Evolutionary conservation across 768 basidiomycete species (phyloP).

Genomic region (Kwoniella dendrophila): DNA sequence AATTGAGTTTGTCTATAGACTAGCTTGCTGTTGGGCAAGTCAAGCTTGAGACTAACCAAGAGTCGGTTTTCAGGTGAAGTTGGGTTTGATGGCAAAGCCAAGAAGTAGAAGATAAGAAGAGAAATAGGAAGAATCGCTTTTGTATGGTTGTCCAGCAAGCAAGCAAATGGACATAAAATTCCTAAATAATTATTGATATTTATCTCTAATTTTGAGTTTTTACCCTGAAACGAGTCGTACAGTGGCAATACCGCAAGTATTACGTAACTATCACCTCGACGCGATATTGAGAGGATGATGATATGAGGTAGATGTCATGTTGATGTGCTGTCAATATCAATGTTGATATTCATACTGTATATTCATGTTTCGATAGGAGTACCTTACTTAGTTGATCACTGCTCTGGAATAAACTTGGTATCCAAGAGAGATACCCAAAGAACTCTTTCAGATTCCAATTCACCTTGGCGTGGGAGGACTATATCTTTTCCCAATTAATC

Average conservation of each 20-base stretch:
- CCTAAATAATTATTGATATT: background rate
- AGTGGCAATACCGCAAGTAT: background rate
- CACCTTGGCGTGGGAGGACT: background rate
- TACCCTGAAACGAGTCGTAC: background rate
- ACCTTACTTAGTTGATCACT: too few species aligned
- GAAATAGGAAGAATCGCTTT: background rate
- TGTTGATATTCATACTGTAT: too few species aligned
- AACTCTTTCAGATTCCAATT: too few species aligned
- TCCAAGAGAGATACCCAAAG: too few species aligned
- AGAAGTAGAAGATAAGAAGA: background rate
- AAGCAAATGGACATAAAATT: background rate
- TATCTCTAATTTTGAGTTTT: background rate
- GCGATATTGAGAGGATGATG: too few species aligned
- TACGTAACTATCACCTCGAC: background rate
- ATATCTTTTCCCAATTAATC: background rate
- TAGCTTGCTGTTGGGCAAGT: background rate
- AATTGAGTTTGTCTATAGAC: background rate
- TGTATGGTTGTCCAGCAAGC: background rate
- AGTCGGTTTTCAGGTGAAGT: background rate
- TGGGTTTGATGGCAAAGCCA: conserved; percentile 1
- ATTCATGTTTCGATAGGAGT: too few species aligned
- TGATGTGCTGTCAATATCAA: background rate
- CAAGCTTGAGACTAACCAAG: background rate
- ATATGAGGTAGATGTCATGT: background rate
- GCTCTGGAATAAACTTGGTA: too few species aligned